Evolutionary conservation across 495 filamentous ascomycete genomes (phyloP).

Genomic region (Penicillium fimorum): DNA sequence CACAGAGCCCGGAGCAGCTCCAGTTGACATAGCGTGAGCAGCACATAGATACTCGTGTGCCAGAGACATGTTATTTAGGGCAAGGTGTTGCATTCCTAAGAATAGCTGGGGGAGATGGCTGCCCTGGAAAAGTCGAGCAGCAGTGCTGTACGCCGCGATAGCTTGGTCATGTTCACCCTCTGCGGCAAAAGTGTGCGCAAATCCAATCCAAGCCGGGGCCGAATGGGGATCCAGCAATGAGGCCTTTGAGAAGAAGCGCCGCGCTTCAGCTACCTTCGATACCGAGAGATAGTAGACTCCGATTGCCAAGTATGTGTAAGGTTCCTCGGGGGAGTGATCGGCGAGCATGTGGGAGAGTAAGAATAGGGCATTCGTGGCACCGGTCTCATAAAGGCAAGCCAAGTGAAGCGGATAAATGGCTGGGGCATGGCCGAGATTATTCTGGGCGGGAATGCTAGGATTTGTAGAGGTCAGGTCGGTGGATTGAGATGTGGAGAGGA

Average conservation of each 20-base stretch:
- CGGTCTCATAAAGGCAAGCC: constrained; percentile 86
- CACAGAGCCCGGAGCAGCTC: constrained; percentile 42
- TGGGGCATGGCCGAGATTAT: constrained; percentile 81
- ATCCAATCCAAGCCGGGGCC: constrained; percentile 97
- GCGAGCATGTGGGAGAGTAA: constrained; percentile 92
- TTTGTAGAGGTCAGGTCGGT: constrained; percentile 23
- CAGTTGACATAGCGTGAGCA: constrained; percentile 70
- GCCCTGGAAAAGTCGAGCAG: constrained; percentile 91
- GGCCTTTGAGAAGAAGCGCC: constrained; percentile 94
- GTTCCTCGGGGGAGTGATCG: constrained; percentile 86
- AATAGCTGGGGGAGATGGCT: constrained; percentile 96
- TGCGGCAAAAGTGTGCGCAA: constrained; percentile 99
- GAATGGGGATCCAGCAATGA: constrained; percentile 97
- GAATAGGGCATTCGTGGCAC: constrained; percentile 83
- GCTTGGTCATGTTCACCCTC: constrained; percentile 99
- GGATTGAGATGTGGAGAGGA: constrained; percentile 58
- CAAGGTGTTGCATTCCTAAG: constrained; percentile 96
- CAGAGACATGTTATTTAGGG: constrained; percentile 88
- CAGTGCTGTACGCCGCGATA: constrained; percentile 95
- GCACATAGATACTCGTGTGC: constrained; percentile 95
- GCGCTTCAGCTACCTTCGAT: constrained; percentile 85
- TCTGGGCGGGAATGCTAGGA: constrained; percentile 36
- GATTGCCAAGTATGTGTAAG: constrained; percentile 88
- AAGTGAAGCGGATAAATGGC: constrained; percentile 86
- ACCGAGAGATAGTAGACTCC: constrained; percentile 93